These are phyloP conservation scores for Verbena officinalis DNA, from an alignment of 257 asterid genomes.

Conservation along the genomic window DNA sequence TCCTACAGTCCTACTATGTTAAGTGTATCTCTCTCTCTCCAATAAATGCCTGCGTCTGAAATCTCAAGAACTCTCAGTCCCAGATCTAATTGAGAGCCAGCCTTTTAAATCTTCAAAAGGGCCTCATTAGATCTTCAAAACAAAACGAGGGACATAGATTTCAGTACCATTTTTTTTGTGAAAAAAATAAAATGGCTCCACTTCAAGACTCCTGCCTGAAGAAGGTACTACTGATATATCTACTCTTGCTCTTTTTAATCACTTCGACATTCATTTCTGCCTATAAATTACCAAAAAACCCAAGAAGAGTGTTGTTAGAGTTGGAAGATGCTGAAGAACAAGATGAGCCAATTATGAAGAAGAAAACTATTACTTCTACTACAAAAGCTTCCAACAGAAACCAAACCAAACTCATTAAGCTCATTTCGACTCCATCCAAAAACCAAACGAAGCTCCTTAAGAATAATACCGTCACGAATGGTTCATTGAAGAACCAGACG, in stretches of 20 bases:
- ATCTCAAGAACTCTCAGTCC: background rate
- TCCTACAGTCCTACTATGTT: no score
- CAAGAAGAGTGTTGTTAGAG: conserved; percentile 43
- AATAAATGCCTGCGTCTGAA: conserved; percentile 23
- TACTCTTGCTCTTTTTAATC: conserved; percentile 44
- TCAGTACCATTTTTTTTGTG: conserved; percentile 30
- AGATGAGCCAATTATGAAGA: conserved; percentile 42
- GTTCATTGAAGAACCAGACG: conserved; percentile 45
- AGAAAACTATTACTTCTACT: conserved; percentile 34
- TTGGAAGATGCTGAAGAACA: conserved; percentile 38
- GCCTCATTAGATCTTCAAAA: conserved; percentile 29
- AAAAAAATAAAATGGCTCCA: conserved; percentile 56
- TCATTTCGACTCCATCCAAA: conserved; percentile 34
- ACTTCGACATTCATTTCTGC: conserved; percentile 48
- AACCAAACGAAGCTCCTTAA: conserved; percentile 50
- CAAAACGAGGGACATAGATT: conserved; percentile 26
- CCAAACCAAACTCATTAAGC: conserved; percentile 36
- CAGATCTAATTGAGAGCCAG: conserved; percentile 28
- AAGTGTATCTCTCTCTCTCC: background rate
- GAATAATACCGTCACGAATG: conserved; percentile 14
- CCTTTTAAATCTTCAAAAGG: background rate
- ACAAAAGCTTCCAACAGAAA: conserved; percentile 38
- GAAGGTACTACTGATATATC: conserved; percentile 47
- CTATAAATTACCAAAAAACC: conserved; percentile 22
- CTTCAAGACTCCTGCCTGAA: conserved; percentile 33